Evolutionary conservation across 2,329 filamentous ascomycete species (phyloP), one percentile per base, ranked within the genome.

Genomic region (Volutella citrinella): DNA sequence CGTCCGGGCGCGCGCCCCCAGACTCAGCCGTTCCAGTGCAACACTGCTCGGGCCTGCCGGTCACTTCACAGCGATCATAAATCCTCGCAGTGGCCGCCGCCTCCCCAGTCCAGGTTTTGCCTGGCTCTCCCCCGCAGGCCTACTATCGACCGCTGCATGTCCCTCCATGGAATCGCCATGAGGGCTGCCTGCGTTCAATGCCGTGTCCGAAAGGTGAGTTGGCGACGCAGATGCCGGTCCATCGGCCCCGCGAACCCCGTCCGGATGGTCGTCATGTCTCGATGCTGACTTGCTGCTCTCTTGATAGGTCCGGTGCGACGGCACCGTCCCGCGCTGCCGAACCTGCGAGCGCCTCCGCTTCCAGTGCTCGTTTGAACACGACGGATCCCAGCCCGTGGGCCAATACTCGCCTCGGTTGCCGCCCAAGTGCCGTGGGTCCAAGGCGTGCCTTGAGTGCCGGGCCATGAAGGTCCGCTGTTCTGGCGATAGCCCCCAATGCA

Each of bases 291-390:
- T n/a, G n/a, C n/a, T n/a, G n/a, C n/a, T n/a, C n/a, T n/a, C n/a
- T n/a, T n/a, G n/a, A n/a, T n/a, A 54, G 51, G 51, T 54, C 45
- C 51, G 51, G 48, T 54, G 51, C 31, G 51, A 54, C 27, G 51
- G 51, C 16, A 38, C 42, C 29, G 42, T 51, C 5, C 50, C 51
- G 28, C 36, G 42, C 17, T 54, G 51, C 28, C 46, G 46, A 29
- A 52, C 51, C 8, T 54, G 51, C 34, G 42, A 52, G 27, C 46
- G 51, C 22, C 40, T 54, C 24, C 43, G 38, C 14, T 54, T 54
- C 26, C 50, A 54, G 27, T 54, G 51, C 23, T 54, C 51, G 11
- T 51, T 54, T 27, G 48, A 54, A 19, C 48, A 54, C 18, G 51
- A 54, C 12, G 51, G 50, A 27, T 41, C 38, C 26, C 41, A 38